Evolutionary conservation across 345 rosid genomes (phyloP).

Genomic region (Dovyalis caffra): DNA sequence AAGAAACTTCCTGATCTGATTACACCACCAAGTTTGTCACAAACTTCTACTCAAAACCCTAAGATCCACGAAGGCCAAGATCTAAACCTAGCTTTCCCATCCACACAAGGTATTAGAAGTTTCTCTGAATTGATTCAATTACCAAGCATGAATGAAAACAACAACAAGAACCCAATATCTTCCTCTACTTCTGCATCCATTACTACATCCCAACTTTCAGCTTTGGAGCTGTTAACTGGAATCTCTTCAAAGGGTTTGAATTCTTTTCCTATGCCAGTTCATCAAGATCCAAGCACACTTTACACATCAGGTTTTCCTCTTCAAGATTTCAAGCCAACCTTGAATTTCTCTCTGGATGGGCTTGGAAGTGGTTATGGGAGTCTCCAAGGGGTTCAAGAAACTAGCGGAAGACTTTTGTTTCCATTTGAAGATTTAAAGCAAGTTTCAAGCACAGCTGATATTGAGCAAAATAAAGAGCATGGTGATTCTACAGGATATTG

Average conservation of each 20-base stretch:
- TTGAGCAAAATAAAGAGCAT: conserved; percentile 47
- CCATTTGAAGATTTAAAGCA: conserved; percentile 95
- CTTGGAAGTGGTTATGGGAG: conserved; percentile 54
- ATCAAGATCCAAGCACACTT: conserved; percentile 54
- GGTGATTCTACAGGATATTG: conserved; percentile 76
- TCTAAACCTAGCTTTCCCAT: conserved; percentile 70
- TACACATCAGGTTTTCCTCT: conserved; percentile 57
- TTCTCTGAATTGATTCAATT: conserved; percentile 65
- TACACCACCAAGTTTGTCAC: conserved; percentile 39
- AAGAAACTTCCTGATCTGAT: conserved; percentile 65
- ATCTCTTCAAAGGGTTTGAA: conserved; percentile 51
- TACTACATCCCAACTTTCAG: conserved; percentile 40
- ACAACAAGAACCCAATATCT: conserved; percentile 37
- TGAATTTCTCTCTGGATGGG: conserved; percentile 81
- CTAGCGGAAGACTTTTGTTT: conserved; percentile 66
- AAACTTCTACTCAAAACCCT: conserved; percentile 45
- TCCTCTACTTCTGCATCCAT: conserved; percentile 17
- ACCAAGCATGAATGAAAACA: conserved; percentile 34
- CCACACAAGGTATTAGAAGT: conserved; percentile 46
- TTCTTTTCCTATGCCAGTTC: conserved; percentile 66
- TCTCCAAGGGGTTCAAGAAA: conserved; percentile 44
- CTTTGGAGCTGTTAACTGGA: conserved; percentile 79
- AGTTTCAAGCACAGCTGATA: conserved; percentile 47
- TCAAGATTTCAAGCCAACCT: conserved; percentile 76
- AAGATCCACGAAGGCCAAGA: conserved; percentile 65